A percentile compares a stretch with the other conserved stretches of the same genome.
Evolutionary conservation across 2,329 filamentous ascomycete genomes (phyloP).

Genomic region (Emmonsia crescens): DNA sequence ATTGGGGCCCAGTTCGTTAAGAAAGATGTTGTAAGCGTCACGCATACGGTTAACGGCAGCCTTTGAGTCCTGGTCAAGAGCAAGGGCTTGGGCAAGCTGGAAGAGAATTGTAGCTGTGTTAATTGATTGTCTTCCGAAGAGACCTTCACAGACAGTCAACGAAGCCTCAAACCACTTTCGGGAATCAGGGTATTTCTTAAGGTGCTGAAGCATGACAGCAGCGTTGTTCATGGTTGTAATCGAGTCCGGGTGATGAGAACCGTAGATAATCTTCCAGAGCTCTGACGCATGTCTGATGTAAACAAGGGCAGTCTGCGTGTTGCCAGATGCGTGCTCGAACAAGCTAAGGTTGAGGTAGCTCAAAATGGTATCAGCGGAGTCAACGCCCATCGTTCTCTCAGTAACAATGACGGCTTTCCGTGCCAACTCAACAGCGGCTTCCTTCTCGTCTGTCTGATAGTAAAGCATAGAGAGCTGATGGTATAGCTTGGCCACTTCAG

Average conservation of each 20-base stretch:
- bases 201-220: slow-evolving; percentile 92
- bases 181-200: slow-evolving; percentile 91
- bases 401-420: slow-evolving; percentile 94
- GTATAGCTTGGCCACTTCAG: slow-evolving; percentile 91
- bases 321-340: slow-evolving; percentile 84
- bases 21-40: slow-evolving; percentile 94
- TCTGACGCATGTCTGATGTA: slow-evolving; percentile 90
- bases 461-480: slow-evolving; percentile 92
- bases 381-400: slow-evolving; percentile 85
- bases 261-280: slow-evolving; percentile 96
- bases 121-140: slow-evolving; percentile 81
- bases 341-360: slow-evolving; percentile 93
- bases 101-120: slow-evolving; percentile 92
- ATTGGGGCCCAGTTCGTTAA: slow-evolving; percentile 69
- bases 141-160: slow-evolving; percentile 73
- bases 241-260: slow-evolving; percentile 83
- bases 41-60: slow-evolving; percentile 86
- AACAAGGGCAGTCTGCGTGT: slow-evolving; percentile 74
- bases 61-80: slow-evolving; percentile 91
- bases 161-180: slow-evolving; percentile 95
- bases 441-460: slow-evolving; percentile 96
- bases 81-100: slow-evolving; percentile 90
- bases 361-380: slow-evolving; percentile 85
- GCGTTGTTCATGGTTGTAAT: slow-evolving; percentile 99
- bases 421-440: slow-evolving; percentile 85